These are phyloP conservation scores for Discostella pseudostelligera DNA, from an alignment of 108 stramenopile genomes.

Conservation along the genomic window DNA sequence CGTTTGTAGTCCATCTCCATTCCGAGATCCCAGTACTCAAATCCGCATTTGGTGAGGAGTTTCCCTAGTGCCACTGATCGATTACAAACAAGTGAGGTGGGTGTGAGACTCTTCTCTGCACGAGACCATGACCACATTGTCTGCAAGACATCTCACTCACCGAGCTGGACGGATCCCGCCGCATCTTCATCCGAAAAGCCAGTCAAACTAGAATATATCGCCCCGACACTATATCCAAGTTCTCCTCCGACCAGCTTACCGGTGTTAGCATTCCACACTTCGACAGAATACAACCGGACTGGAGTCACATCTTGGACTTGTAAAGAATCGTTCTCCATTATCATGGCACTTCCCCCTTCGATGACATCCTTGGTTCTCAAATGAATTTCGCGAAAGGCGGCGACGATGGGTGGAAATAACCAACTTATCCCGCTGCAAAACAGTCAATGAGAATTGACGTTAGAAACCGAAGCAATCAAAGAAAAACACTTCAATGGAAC, in stretches of 20 bases:
- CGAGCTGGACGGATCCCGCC: conserved; percentile 83
- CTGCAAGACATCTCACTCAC: conserved; percentile 10
- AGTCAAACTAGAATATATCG: conserved; percentile 77
- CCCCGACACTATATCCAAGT: conserved; percentile 80
- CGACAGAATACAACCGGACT: conserved; percentile 77
- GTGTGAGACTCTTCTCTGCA: too few relatives aligned
- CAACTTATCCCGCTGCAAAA: conserved; percentile 52
- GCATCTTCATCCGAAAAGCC: conserved; percentile 69
- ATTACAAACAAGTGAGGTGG: not conserved
- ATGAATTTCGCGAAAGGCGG: conserved; percentile 57
- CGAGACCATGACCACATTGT: not conserved
- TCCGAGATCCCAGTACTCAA: conserved; percentile 82
- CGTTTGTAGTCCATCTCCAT: conserved; percentile 81
- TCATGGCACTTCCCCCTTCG: conserved; percentile 20
- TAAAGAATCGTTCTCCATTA: conserved; percentile 21
- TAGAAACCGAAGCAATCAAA: not conserved
- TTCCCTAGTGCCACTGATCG: conserved; percentile 45
- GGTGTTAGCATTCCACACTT: conserved; percentile 64
- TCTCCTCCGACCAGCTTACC: conserved; percentile 78
- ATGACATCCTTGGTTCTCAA: conserved; percentile 11
- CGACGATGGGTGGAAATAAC: conserved; percentile 75
- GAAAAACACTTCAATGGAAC: not conserved
- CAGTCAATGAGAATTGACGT: not conserved
- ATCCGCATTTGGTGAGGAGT: conserved; percentile 49
- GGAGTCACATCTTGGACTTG: conserved; percentile 29